Evolutionary conservation across 2,329 filamentous ascomycete species (phyloP), one percentile per base, ranked within the genome.

Genomic region (Cladosporium sp.): DNA sequence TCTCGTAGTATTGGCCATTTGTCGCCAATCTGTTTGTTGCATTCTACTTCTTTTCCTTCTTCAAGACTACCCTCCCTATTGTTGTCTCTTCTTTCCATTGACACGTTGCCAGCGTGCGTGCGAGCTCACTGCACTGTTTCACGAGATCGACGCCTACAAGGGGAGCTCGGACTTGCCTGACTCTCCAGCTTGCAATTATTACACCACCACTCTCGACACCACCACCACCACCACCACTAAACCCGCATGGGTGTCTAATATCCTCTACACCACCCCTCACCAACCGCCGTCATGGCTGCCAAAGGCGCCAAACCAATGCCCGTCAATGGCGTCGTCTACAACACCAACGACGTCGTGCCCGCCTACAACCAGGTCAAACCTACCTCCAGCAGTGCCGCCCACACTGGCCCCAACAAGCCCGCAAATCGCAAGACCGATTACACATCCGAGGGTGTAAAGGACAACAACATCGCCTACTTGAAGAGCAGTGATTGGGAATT

Each of bases 401-500:
- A 74, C 53, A 66, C 72, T 28, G 70, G 68, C 59, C 70, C 71
- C 64, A 76, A 76, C 71, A 77, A 78, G 68, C 75, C 73, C 11
- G 69, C 72, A 16, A 66, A 78, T 64, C 68, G 72, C 68, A 61
- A 68, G 64, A 69, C 70, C 69, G 87, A 89, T 73, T 93, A 92
- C 81, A 86, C 88, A 65, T 93, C 91, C 1, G 88, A 92, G 60
- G 91, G 91, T 59, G 91, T 98, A 64, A 85, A 87, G 70, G 91
- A 99, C 82, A 89, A 97, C 81, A 93, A 98, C 83, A 88, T 98
- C 75, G 93, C 97, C 80, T 86, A 91, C 62, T 88, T 99, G 26
- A 92, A 93, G 40, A 80, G 85, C 66, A 89, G 88, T 28, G 95
- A 98, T 81, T 97, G 95, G 82, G 87, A 91, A 79, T 79, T 92